These are phyloP conservation scores for Termitomyces sp. DNA, from an alignment of 768 basidiomycete genomes.

Conservation along the genomic window DNA sequence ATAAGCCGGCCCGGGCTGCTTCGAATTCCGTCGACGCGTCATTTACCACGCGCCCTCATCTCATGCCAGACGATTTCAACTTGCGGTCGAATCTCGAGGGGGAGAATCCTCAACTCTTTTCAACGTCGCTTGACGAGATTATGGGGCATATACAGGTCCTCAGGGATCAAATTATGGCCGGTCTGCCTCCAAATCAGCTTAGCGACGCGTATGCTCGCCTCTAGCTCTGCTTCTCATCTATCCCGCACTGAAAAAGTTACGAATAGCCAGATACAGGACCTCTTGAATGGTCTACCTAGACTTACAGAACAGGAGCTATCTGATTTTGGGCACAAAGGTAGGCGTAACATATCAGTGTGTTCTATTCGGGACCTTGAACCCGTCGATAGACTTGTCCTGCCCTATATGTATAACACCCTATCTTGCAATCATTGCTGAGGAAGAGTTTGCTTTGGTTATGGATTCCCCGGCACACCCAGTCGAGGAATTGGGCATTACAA, in stretches of 20 bases:
- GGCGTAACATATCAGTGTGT: neutral
- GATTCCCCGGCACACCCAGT: constrained; percentile 70
- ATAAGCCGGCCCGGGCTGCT: neutral
- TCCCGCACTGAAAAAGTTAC: neutral
- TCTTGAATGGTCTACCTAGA: constrained; percentile 41
- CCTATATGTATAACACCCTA: constrained; percentile 72
- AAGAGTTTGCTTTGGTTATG: constrained; percentile 69
- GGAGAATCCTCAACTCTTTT: neutral
- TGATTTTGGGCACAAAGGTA: constrained; percentile 43
- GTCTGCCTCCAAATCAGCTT: constrained; percentile 11
- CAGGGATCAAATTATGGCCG: constrained; percentile 9
- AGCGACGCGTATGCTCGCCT: constrained; percentile 12
- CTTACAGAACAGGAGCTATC: constrained; percentile 45
- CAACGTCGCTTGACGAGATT: constrained; percentile 6
- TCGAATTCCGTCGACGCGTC: neutral
- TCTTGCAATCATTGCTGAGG: constrained; percentile 64
- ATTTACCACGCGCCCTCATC: neutral
- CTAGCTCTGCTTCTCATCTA: neutral
- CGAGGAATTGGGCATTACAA: constrained; percentile 69
- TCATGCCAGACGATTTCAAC: constrained; percentile 7
- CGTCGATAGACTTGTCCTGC: constrained; percentile 54
- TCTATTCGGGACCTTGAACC: neutral
- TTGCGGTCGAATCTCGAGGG: constrained; percentile 9
- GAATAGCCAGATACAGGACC: constrained; percentile 30
- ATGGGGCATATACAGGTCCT: constrained; percentile 10